Base-by-base conservation (phyloP, 176 grass and related monocot genomes). In the Aegilops umbellulata region DNA sequence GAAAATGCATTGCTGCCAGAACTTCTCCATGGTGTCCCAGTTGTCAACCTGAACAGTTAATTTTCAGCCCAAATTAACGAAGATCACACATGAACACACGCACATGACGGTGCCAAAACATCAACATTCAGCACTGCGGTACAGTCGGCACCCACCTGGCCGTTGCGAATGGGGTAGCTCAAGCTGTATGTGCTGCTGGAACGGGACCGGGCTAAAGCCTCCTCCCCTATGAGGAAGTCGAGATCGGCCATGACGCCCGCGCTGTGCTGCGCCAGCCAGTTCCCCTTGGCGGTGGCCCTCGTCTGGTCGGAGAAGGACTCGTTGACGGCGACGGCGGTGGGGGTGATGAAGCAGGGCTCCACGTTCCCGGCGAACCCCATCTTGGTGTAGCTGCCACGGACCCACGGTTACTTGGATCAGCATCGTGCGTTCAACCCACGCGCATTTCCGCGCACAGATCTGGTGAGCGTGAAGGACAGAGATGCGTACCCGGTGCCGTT, bases 311-410 rank as follows among this genome's bases (percentile, higher is more conserved):
- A 71, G 83, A 96, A 92, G 22, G 92, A 91, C 26, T 96, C 90
- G 83, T 99, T 99, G 66, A 94, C 88, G 44, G 97, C 97, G 78
- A 99, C 97, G 74, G 91, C 94, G 19, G 97, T 99, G 39, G 97
- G 97, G 69, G 92, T 96, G 71, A 99, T 94, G 83, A 99, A 99
- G 82, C 92, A 94, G 14, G 97, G 97, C 84, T 99, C 97, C 69
- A 99, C 97, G 88, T 99, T 99, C 74, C 97, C 97, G 13, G 97
- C 90, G 90, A 96, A 99, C 25, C 97, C 97, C 94, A 99, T 99
- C 88, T 99, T 99, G 47, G 97, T 96, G 82, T 96, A 99, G 85
- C 97, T 99, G 82, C 86, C 47, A 24, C 29, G 29, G 29, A 30
- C 79, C 86, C 47, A 23, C 30, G 5, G 44, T 9, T 20, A 14